Conservation (phyloP, 257 asterid genomes). For the Haberlea rhodopensis region DNA sequence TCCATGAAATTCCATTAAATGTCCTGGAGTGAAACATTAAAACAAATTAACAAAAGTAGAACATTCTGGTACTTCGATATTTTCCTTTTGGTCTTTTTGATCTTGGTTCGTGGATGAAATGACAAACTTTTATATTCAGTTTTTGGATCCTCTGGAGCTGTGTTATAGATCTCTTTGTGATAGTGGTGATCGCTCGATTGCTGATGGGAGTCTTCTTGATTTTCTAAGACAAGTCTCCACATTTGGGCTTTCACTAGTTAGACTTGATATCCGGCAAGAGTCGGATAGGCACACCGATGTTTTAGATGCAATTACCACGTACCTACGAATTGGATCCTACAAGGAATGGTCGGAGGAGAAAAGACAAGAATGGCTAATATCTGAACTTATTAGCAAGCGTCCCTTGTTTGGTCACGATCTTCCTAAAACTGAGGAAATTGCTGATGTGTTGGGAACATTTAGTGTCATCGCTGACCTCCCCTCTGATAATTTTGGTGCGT, state of each 20-base stretch:
- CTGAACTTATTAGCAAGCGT: constrained; percentile 81
- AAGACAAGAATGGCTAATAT: constrained; percentile 88
- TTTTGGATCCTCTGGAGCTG: constrained; percentile 92
- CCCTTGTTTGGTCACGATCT: constrained; percentile 87
- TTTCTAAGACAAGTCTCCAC: constrained; percentile 92
- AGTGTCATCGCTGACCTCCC: constrained; percentile 81
- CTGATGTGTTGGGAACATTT: constrained; percentile 83
- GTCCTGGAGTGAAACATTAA: not conserved
- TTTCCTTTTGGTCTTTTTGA: not conserved
- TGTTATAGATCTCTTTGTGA: constrained; percentile 88
- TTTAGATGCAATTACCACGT: constrained; percentile 74
- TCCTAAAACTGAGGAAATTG: constrained; percentile 82
- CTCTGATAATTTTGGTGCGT: constrained; percentile 76
- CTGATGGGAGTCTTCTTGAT: constrained; percentile 97
- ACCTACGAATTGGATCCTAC: constrained; percentile 87
- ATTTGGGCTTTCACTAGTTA: constrained; percentile 82
- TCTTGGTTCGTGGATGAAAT: not conserved
- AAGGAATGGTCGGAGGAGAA: constrained; percentile 81
- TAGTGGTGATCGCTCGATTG: constrained; percentile 80
- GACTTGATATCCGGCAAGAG: constrained; percentile 94
- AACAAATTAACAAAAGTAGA: not conserved
- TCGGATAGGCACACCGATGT: constrained; percentile 93
- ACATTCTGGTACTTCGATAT: not conserved
- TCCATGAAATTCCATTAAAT: no score
- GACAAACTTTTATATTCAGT: constrained; percentile 37